phyloP scores from a whole-genome alignment of 768 basidiomycete genomes.

The Calocera viscosa region DNA sequence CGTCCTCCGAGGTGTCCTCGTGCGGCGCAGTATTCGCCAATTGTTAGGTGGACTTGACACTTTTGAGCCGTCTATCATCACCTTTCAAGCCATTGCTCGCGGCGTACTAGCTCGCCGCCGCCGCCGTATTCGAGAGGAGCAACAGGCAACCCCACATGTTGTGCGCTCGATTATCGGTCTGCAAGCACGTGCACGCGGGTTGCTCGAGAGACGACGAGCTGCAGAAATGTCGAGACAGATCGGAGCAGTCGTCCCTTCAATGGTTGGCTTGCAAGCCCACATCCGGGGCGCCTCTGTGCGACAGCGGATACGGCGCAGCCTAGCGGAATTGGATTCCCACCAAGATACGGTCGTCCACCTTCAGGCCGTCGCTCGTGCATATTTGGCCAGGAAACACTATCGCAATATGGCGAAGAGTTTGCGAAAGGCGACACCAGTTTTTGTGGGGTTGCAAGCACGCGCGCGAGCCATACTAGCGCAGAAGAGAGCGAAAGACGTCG shows the following conservation, averaged over 20 bases:
- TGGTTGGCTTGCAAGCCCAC: slow-evolving; percentile 60
- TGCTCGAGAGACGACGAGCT: slow-evolving; percentile 35
- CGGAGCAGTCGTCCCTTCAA: slow-evolving; percentile 31
- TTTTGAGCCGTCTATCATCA: slow-evolving; percentile 45
- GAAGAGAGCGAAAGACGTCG: slow-evolving; percentile 54
- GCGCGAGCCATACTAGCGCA: slow-evolving; percentile 66
- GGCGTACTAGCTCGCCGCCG: slow-evolving; percentile 46
- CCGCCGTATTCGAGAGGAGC: slow-evolving; percentile 36
- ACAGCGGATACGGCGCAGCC: slow-evolving; percentile 51
- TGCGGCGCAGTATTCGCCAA: slow-evolving; percentile 15
- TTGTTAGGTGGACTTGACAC: slow-evolving; percentile 20
- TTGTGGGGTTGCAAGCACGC: slow-evolving; percentile 63
- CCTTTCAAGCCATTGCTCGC: slow-evolving; percentile 65
- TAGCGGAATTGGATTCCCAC: slow-evolving; percentile 66
- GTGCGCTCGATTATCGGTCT: slow-evolving; percentile 48
- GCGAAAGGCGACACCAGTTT: slow-evolving; percentile 53
- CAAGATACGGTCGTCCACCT: slow-evolving; percentile 59
- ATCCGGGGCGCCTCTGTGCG: slow-evolving; percentile 64
- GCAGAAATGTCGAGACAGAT: slow-evolving; percentile 26
- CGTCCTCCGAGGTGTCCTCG: slow-evolving; percentile 24
- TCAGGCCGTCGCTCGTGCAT: slow-evolving; percentile 70
- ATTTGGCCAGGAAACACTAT: slow-evolving; percentile 62
- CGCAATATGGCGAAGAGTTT: slow-evolving; percentile 62
- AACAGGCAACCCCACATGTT: slow-evolving; percentile 50
- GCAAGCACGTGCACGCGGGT: slow-evolving; percentile 65